These are phyloP conservation scores for Betula pendula DNA, from an alignment of 306 rosid genomes.

Conservation along the genomic window DNA sequence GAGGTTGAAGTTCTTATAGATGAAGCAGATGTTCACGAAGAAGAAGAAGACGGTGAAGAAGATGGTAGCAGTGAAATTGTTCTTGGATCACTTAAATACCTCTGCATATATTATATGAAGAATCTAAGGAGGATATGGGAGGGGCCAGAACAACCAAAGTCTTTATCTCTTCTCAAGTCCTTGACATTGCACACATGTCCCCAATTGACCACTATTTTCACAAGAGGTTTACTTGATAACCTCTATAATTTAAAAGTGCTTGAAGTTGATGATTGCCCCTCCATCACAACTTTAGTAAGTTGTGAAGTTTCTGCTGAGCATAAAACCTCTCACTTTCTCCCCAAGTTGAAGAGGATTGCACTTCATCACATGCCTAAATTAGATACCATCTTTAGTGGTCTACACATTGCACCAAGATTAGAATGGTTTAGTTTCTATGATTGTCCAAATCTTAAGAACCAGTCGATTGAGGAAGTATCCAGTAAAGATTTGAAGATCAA, in stretches of 20 bases:
- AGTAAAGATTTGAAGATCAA: neutral
- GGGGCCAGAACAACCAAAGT: neutral
- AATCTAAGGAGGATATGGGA: neutral
- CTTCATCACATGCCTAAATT: conserved; percentile 13
- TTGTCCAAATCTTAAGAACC: conserved; percentile 19
- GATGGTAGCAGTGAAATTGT: neutral
- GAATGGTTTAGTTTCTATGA: conserved; percentile 16
- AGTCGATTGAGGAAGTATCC: neutral
- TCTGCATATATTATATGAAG: neutral
- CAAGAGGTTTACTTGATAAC: neutral
- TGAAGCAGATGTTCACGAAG: too few relatives aligned
- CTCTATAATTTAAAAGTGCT: conserved; percentile 13
- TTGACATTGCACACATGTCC: conserved; percentile 29
- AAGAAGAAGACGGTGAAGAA: too few relatives aligned
- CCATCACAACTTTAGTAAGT: conserved; percentile 1
- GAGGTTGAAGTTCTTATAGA: too few relatives aligned
- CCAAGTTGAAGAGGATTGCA: neutral
- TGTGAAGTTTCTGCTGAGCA: neutral
- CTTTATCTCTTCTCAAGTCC: conserved; percentile 8
- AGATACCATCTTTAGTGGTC: conserved; percentile 18
- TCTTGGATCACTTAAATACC: neutral
- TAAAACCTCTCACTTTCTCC: neutral
- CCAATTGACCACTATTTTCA: conserved; percentile 18
- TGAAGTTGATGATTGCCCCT: conserved; percentile 25
- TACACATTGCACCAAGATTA: neutral